Conservation (phyloP, 1,139 yeast species). For the Suhomyces atakaporum region DNA sequence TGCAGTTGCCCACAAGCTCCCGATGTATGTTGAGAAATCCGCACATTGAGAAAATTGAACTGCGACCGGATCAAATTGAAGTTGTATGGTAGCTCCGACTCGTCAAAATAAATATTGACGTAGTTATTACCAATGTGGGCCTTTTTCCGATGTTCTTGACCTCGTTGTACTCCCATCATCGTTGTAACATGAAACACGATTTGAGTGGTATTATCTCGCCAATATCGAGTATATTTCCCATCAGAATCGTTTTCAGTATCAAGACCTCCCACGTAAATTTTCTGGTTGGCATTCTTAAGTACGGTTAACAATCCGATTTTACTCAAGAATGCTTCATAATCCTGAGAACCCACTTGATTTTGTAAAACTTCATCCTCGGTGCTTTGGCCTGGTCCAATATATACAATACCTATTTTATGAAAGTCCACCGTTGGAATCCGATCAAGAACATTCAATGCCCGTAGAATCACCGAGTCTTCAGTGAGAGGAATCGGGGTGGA, state of each 20-base stretch:
- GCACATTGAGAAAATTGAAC: constrained; percentile 80
- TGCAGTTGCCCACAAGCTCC: background rate
- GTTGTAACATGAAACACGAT: constrained; percentile 78
- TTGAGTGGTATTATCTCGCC: constrained; percentile 74
- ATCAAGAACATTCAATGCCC: constrained; percentile 70
- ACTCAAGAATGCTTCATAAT: constrained; percentile 60
- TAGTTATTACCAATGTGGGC: constrained; percentile 85
- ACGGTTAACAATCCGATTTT: constrained; percentile 60
- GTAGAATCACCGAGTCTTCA: constrained; percentile 50
- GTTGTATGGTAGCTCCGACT: constrained; percentile 63
- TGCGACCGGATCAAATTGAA: constrained; percentile 75
- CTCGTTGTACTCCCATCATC: constrained; percentile 57
- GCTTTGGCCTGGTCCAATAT: constrained; percentile 68
- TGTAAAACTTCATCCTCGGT: constrained; percentile 64
- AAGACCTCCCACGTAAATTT: constrained; percentile 75
- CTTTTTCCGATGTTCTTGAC: constrained; percentile 56
- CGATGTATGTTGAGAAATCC: constrained; percentile 63
- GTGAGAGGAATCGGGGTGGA: constrained; percentile 41
- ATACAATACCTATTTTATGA: constrained; percentile 77
- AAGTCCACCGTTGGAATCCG: constrained; percentile 77
- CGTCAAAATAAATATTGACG: constrained; percentile 80
- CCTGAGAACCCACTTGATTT: constrained; percentile 64
- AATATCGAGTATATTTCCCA: constrained; percentile 74
- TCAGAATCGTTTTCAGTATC: constrained; percentile 69
- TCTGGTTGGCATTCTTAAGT: constrained; percentile 50